Conservation (phyloP, 805 yeast genomes). For the Lipomyces mesembrius region DNA sequence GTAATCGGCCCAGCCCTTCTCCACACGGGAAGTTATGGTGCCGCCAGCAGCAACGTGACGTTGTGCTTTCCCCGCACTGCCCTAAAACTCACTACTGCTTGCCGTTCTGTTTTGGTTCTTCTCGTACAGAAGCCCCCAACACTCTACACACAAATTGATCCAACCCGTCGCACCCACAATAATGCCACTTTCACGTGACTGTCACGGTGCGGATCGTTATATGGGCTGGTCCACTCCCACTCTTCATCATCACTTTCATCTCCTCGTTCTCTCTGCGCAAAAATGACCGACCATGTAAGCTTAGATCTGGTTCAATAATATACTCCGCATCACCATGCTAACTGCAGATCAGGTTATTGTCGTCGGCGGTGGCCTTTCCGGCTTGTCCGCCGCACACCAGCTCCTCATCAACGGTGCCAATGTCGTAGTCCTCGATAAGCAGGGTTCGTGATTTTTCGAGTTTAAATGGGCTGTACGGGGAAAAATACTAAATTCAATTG, state of each 20-base stretch:
- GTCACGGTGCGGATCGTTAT: neutral
- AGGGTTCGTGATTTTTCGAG: constrained; percentile 38
- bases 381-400: constrained; percentile 65
- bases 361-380: constrained; percentile 71
- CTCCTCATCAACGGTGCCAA: constrained; percentile 58
- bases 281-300: constrained; percentile 10
- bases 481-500: neutral
- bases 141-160: too few species aligned
- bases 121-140: neutral
- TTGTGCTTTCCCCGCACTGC: neutral
- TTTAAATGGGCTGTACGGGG: too few species aligned
- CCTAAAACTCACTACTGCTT: too few species aligned
- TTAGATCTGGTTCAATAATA: neutral
- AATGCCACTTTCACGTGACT: neutral
- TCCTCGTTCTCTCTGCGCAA: neutral
- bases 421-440: constrained; percentile 61
- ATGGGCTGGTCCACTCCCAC: neutral
- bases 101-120: neutral
- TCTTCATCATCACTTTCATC: neutral
- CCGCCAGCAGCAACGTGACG: too few species aligned
- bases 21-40: too few species aligned
- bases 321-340: neutral
- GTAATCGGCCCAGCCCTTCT: neutral
- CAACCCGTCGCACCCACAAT: neutral
- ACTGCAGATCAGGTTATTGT: constrained; percentile 48